Percentiles rank a stretch among this genome's conserved stretches.
Conservation (phyloP, 306 rosid species). For the Leucaena leucocephala region DNA sequence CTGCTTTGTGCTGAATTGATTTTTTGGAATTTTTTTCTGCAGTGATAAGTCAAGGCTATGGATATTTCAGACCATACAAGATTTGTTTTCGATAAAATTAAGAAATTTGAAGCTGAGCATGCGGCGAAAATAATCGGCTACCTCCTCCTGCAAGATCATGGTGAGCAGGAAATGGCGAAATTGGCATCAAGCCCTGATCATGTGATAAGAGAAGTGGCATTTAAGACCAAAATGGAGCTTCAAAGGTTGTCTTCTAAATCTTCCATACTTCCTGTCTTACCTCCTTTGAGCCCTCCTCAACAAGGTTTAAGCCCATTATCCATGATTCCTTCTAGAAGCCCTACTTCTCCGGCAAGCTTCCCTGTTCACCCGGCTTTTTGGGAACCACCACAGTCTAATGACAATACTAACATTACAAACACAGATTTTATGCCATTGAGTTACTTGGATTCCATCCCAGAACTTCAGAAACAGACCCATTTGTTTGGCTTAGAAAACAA, state of each 20-base stretch:
- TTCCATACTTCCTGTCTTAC: slow-evolving; percentile 38
- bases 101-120: slow-evolving; percentile 63
- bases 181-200: slow-evolving; percentile 65
- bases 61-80: slow-evolving; percentile 65
- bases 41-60: slow-evolving; percentile 52
- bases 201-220: slow-evolving; percentile 46
- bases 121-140: slow-evolving; percentile 60
- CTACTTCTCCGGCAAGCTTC: slow-evolving; percentile 37
- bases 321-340: slow-evolving; percentile 35
- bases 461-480: slow-evolving; percentile 47
- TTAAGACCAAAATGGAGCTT: slow-evolving; percentile 51
- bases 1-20: not conserved
- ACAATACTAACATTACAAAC: slow-evolving; percentile 30
- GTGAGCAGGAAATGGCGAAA: slow-evolving; percentile 53
- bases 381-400: slow-evolving; percentile 42
- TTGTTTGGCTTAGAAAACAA: slow-evolving; percentile 50
- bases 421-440: slow-evolving; percentile 37
- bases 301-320: slow-evolving; percentile 42
- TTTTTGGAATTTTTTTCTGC: not conserved
- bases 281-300: slow-evolving; percentile 38
- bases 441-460: slow-evolving; percentile 49
- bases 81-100: slow-evolving; percentile 52
- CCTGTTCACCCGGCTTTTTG: slow-evolving; percentile 45
- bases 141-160: slow-evolving; percentile 58
- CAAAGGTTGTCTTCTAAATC: slow-evolving; percentile 39